These are phyloP conservation scores for Curvularia spicifera DNA, from an alignment of 2,329 filamentous ascomycete genomes.

Conservation along the genomic window DNA sequence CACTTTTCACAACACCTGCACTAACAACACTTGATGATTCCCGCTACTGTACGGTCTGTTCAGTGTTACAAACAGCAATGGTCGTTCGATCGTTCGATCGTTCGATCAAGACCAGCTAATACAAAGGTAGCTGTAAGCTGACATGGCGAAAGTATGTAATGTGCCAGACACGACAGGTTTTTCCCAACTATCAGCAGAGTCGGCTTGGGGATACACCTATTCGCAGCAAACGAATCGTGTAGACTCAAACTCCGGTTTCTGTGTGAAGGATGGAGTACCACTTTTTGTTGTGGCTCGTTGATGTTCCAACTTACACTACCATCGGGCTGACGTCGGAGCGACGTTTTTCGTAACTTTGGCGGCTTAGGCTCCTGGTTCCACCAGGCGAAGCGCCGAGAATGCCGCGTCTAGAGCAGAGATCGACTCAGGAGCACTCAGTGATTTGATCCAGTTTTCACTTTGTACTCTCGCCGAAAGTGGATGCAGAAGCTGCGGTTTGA, in stretches of 20 bases:
- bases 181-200: not conserved
- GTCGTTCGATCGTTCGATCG: not conserved
- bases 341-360: not conserved
- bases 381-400: not conserved
- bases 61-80: not conserved
- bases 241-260: not conserved
- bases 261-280: not conserved
- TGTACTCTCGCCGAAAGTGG: not conserved
- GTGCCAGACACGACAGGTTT: not conserved
- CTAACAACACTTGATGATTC: not conserved
- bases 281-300: not conserved
- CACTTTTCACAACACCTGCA: not conserved
- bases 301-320: not conserved
- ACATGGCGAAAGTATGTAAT: constrained; percentile 16
- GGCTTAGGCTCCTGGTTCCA: not conserved
- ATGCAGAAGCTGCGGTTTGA: no score
- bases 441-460: not conserved
- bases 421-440: not conserved
- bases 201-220: not conserved
- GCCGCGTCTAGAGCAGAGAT: not conserved
- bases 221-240: not conserved
- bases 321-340: not conserved
- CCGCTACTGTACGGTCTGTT: not conserved
- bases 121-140: constrained; percentile 9
- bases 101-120: not conserved